A percentile compares a stretch with the other conserved stretches of the same genome.
Evolutionary conservation across 73 alveolate genomes (phyloP).

Genomic region (Halteria grandinella): DNA sequence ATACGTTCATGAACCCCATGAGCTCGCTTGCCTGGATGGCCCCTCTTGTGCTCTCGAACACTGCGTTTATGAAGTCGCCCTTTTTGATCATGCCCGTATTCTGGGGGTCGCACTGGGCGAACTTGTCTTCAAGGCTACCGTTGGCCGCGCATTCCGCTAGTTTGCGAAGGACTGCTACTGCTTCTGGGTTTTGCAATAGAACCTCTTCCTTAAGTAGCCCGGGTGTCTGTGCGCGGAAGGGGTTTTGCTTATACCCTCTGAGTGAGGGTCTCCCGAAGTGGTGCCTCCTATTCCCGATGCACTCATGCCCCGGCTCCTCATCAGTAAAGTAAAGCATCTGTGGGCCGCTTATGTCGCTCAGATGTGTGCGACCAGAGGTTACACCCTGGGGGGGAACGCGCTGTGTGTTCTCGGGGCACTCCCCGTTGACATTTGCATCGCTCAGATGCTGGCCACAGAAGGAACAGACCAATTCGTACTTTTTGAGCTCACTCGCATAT

Average conservation of each 20-base stretch:
- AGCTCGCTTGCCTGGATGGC: conserved; percentile 25
- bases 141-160: conserved; percentile 20
- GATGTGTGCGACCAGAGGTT: not conserved
- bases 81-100: conserved; percentile 45
- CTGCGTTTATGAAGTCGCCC: conserved; percentile 40
- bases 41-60: conserved; percentile 35
- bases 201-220: conserved; percentile 48
- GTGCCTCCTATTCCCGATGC: conserved; percentile 71
- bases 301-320: conserved; percentile 75
- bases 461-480: conserved; percentile 82
- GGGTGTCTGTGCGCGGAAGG: conserved; percentile 41
- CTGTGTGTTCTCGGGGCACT: conserved; percentile 70
- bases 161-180: conserved; percentile 36
- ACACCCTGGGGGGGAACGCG: conserved; percentile 2
- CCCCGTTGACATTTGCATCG: conserved; percentile 74
- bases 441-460: conserved; percentile 86
- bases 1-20: conserved; percentile 30
- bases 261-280: conserved; percentile 79
- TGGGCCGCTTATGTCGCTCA: not conserved
- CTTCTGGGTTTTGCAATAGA: conserved; percentile 31
- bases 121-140: conserved; percentile 37
- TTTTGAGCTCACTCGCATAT: conserved; percentile 82
- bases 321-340: conserved; percentile 65
- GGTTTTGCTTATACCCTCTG: conserved; percentile 51
- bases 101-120: conserved; percentile 41